Percentiles rank a stretch among this genome's conserved stretches.
Evolutionary conservation across 306 rosid species (phyloP).

Genomic region (Glycine soja): DNA sequence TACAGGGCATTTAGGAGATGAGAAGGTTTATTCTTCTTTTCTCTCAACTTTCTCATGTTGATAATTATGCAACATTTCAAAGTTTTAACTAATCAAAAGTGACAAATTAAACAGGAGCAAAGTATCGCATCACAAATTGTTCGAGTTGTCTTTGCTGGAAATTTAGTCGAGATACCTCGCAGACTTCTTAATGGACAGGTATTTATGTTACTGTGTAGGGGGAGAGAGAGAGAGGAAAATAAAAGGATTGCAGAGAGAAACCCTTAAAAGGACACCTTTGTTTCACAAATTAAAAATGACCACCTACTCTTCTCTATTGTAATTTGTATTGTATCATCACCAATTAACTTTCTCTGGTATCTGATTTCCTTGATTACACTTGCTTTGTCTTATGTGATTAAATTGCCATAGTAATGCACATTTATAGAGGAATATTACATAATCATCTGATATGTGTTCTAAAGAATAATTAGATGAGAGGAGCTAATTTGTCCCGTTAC

Average conservation of each 20-base stretch:
- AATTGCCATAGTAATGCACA: not conserved
- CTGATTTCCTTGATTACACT: constrained; percentile 22
- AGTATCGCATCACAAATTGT: constrained; percentile 86
- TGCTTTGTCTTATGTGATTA: not conserved
- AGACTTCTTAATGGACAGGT: constrained; percentile 92
- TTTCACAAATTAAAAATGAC: constrained; percentile 24
- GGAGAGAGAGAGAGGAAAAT: not conserved
- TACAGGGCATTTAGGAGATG: constrained; percentile 97
- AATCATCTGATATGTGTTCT: not conserved
- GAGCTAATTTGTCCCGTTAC: too few relatives aligned
- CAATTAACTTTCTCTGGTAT: constrained; percentile 18
- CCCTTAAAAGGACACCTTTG: not conserved
- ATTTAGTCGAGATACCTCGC: constrained; percentile 77
- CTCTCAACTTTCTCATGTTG: constrained; percentile 40
- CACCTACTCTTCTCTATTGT: constrained; percentile 21
- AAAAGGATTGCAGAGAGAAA: not conserved
- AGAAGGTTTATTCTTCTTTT: constrained; percentile 63
- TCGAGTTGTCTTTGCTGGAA: constrained; percentile 84
- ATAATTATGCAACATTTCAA: constrained; percentile 31
- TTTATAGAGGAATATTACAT: not conserved
- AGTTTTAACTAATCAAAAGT: constrained; percentile 48
- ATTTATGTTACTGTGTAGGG: constrained; percentile 36
- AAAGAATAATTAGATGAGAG: too few relatives aligned
- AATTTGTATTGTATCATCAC: constrained; percentile 12
- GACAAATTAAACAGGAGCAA: constrained; percentile 72